Evolutionary conservation across 495 filamentous ascomycete species (phyloP).

Genomic region (Penicillium fimorum): DNA sequence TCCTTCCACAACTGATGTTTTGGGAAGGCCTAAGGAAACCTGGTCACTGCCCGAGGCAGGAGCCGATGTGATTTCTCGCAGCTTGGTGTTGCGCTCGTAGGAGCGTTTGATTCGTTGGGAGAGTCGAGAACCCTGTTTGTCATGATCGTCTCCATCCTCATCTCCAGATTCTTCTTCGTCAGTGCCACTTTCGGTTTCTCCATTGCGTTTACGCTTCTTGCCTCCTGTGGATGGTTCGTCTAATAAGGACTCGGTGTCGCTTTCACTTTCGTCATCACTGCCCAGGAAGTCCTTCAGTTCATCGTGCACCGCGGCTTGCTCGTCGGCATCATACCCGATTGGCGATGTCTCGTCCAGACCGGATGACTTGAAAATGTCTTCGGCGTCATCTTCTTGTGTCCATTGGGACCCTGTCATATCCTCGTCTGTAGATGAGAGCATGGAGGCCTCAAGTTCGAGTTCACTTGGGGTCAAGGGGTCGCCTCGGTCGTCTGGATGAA

Average conservation of each 20-base stretch:
- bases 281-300: conserved; percentile 78
- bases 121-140: conserved; percentile 40
- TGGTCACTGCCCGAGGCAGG: conserved; percentile 28
- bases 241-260: conserved; percentile 39
- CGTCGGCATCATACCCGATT: conserved; percentile 46
- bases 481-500: conserved; percentile 61
- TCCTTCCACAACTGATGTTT: conserved; percentile 54
- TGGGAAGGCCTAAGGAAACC: conserved; percentile 46
- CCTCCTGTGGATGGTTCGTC: conserved; percentile 28
- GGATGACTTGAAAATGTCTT: conserved; percentile 43
- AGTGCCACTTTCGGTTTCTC: conserved; percentile 30
- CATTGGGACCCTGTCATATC: conserved; percentile 38
- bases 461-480: conserved; percentile 38
- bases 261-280: conserved; percentile 59
- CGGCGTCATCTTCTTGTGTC: conserved; percentile 43
- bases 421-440: conserved; percentile 45
- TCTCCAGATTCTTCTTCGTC: conserved; percentile 32
- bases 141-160: conserved; percentile 33
- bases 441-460: conserved; percentile 37
- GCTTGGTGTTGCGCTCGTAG: conserved; percentile 45
- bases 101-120: conserved; percentile 52
- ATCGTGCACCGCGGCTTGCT: conserved; percentile 57
- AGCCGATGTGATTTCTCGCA: conserved; percentile 47
- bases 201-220: conserved; percentile 45
- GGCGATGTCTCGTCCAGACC: conserved; percentile 33